Evolutionary conservation across 306 rosid species (phyloP).

Genomic region (Vigna angularis): DNA sequence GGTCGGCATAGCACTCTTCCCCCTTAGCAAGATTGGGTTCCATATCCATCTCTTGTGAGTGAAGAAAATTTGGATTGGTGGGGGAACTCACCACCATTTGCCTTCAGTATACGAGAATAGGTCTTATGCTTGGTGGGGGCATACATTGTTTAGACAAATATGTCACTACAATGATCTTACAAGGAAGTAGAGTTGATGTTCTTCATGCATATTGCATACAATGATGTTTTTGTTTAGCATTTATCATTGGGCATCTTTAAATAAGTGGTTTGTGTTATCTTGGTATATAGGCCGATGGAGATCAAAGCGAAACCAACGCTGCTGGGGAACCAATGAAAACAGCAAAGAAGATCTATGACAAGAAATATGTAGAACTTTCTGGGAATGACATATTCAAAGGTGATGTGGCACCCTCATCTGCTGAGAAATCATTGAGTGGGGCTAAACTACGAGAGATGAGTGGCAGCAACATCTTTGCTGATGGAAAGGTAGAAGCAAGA

Average conservation of each 20-base stretch:
- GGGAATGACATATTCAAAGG: constrained; percentile 93
- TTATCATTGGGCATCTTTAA: background rate
- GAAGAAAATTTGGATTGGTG: background rate
- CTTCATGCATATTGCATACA: too few relatives aligned
- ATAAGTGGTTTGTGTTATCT: constrained; percentile 31
- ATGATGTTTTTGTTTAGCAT: constrained; percentile 7
- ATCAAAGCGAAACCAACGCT: constrained; percentile 47
- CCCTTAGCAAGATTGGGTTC: background rate
- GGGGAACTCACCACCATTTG: background rate
- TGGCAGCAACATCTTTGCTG: constrained; percentile 96
- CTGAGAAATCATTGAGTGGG: constrained; percentile 77
- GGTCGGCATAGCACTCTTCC: background rate
- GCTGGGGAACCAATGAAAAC: constrained; percentile 73
- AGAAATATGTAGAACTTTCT: constrained; percentile 81
- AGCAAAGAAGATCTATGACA: constrained; percentile 81
- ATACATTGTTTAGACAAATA: constrained; percentile 17
- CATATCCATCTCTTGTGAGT: background rate
- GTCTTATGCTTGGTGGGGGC: background rate
- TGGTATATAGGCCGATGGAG: constrained; percentile 57
- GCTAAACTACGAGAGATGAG: constrained; percentile 94
- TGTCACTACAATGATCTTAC: background rate
- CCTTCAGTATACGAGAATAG: background rate
- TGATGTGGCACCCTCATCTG: constrained; percentile 70
- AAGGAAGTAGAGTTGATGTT: background rate
- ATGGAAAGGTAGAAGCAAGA: constrained; percentile 90